Evolutionary conservation across 768 basidiomycete genomes (phyloP).

Genomic region (Lyophyllum atratum): DNA sequence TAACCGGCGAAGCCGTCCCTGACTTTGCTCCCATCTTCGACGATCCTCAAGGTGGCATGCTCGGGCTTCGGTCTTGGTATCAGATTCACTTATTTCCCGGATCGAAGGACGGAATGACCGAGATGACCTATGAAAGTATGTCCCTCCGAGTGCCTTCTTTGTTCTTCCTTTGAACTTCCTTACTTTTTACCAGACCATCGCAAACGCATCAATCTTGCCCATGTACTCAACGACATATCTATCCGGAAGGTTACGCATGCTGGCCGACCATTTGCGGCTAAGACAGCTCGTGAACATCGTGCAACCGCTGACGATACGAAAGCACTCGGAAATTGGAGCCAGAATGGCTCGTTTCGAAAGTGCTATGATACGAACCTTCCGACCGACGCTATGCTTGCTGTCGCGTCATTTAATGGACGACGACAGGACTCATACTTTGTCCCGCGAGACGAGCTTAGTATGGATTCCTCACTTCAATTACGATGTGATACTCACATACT

Average conservation of each 20-base stretch:
- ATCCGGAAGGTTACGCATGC: conserved; percentile 10
- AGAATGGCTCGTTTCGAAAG: conserved; percentile 14
- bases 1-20: conserved; percentile 13
- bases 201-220: conserved; percentile 20
- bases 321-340: conserved; percentile 20
- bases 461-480: no score
- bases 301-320: conserved; percentile 22
- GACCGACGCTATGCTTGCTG: no score
- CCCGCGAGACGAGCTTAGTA: no score
- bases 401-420: no score
- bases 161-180: neutral
- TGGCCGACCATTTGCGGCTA: conserved; percentile 19
- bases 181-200: conserved; percentile 22
- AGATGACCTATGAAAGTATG: conserved; percentile 32
- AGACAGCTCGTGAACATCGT: conserved; percentile 21
- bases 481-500: no score
- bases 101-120: neutral
- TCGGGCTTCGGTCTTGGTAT: conserved; percentile 27
- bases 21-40: conserved; percentile 16
- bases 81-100: conserved; percentile 1
- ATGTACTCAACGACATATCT: conserved; percentile 22
- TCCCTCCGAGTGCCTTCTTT: neutral
- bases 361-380: no score
- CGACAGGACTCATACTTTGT: no score
- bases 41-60: conserved; percentile 10